Evolutionary conservation across 805 yeast genomes (phyloP).

Genomic region (Ogataea pignaliae): DNA sequence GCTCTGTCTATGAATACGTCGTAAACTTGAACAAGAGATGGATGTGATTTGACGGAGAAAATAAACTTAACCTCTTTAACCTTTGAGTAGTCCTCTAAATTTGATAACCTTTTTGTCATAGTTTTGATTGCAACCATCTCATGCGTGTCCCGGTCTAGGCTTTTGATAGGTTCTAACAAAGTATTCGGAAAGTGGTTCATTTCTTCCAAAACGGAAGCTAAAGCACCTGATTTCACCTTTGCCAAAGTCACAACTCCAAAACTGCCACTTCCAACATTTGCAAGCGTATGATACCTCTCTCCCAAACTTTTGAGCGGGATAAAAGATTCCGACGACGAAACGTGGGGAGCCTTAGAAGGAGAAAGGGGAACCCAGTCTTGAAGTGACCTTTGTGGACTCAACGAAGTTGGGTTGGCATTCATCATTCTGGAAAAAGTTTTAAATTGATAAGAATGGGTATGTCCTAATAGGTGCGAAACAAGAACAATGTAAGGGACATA

Average conservation of each 20-base stretch:
- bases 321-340: no score
- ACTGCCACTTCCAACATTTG: slow-evolving; percentile 66
- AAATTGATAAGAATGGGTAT: no score
- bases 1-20: slow-evolving; percentile 73
- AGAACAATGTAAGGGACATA: no score
- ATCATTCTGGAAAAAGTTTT: slow-evolving; percentile 1
- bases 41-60: slow-evolving; percentile 64
- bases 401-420: slow-evolving; percentile 13
- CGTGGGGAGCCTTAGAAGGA: no score
- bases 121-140: slow-evolving; percentile 75
- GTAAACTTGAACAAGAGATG: slow-evolving; percentile 64
- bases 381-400: slow-evolving; percentile 9
- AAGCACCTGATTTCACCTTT: slow-evolving; percentile 33
- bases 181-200: slow-evolving; percentile 37
- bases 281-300: slow-evolving; percentile 44
- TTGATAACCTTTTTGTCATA: slow-evolving; percentile 52
- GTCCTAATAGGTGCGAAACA: no score
- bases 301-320: slow-evolving; percentile 39
- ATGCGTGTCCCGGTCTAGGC: slow-evolving; percentile 11
- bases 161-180: slow-evolving; percentile 41
- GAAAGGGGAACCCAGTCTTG: slow-evolving; percentile 10
- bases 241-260: slow-evolving; percentile 72
- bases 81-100: slow-evolving; percentile 50
- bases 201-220: slow-evolving; percentile 12
- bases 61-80: slow-evolving; percentile 70